phyloP scores from a whole-genome alignment of 306 rosid genomes.

The Vicia sativa region DNA sequence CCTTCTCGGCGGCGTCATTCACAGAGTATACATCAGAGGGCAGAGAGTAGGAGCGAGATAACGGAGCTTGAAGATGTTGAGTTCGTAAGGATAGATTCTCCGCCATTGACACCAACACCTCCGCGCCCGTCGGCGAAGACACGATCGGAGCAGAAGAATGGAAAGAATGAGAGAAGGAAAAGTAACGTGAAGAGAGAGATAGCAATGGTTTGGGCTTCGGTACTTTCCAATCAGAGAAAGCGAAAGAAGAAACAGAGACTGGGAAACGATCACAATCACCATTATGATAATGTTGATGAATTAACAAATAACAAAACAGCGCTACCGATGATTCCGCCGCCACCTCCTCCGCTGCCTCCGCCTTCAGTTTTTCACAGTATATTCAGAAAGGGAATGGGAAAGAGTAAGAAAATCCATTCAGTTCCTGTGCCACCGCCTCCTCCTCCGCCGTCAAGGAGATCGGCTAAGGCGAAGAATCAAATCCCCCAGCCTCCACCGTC shows the following conservation, averaged over 20 bases:
- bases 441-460: conserved; percentile 48
- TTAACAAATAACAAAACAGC: conserved; percentile 27
- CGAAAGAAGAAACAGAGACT: conserved; percentile 58
- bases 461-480: conserved; percentile 43
- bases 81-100: conserved; percentile 16
- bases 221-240: conserved; percentile 62
- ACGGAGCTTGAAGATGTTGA: conserved; percentile 35
- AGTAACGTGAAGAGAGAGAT: conserved; percentile 55
- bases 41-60: conserved; percentile 23
- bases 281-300: conserved; percentile 37
- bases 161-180: conserved; percentile 41
- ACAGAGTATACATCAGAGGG: conserved; percentile 6
- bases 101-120: conserved; percentile 29
- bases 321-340: conserved; percentile 57
- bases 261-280: conserved; percentile 29
- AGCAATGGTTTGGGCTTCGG: conserved; percentile 67
- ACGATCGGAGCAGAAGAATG: conserved; percentile 36
- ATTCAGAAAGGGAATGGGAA: conserved; percentile 61
- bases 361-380: conserved; percentile 67
- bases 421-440: conserved; percentile 53
- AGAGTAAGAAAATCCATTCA: conserved; percentile 68
- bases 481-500: conserved; percentile 40
- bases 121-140: conserved; percentile 30
- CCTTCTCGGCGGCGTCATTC: conserved; percentile 10
- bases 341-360: conserved; percentile 68